A percentile compares a stretch with the other conserved stretches of the same genome.
phyloP scores from a whole-genome alignment of 305 asterid genomes.

The Solanum hybrid region DNA sequence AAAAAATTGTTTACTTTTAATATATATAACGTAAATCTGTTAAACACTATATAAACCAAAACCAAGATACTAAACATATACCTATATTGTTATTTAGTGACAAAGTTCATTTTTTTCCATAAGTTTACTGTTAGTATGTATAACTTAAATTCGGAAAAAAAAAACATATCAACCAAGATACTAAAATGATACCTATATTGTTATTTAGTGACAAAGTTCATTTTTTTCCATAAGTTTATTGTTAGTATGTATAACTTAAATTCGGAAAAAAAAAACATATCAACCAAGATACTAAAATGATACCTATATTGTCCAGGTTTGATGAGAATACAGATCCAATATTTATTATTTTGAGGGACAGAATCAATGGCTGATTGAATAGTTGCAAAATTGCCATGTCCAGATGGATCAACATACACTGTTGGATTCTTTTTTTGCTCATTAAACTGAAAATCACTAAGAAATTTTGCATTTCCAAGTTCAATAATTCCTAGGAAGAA shows the following conservation, averaged over 20 bases:
- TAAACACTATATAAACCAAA: background rate
- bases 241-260: background rate
- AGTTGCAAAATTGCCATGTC: constrained; percentile 5
- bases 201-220: background rate
- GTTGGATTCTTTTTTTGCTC: constrained; percentile 1
- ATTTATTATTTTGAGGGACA: constrained; percentile 28
- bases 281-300: background rate
- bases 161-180: background rate
- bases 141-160: background rate
- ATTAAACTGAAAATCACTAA: background rate
- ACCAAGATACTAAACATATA: background rate
- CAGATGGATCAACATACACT: constrained; percentile 25
- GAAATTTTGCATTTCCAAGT: background rate
- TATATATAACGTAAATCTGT: background rate
- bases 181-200: background rate
- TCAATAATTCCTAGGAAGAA: background rate
- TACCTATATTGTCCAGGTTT: constrained; percentile 22
- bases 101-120: background rate
- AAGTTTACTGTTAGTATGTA: background rate
- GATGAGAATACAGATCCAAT: constrained; percentile 35
- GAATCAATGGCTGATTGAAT: constrained; percentile 48
- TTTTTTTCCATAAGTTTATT: background rate
- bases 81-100: background rate
- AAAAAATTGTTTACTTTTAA: no score
- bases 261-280: no score